Evolutionary conservation across 495 filamentous ascomycete genomes (phyloP), one percentile per base, ranked within the genome.

Genomic region (Aspergillus affinis): DNA sequence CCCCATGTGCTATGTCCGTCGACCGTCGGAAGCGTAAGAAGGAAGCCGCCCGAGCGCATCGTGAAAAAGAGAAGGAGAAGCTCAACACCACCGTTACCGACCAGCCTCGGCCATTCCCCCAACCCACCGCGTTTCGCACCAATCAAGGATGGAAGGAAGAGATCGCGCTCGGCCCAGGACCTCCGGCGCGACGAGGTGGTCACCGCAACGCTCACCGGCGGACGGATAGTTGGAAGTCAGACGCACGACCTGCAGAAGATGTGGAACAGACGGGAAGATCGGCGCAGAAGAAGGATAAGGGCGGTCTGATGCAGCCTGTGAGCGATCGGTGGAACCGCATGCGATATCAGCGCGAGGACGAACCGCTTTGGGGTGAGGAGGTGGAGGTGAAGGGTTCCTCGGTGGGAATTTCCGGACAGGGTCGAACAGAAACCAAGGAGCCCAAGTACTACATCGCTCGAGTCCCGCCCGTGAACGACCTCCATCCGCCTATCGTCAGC

Each of bases 71-170:
- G 48, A 70, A 79, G 73, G 79, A 80, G 48, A 70, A 79, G 73
- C 53, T 67, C 84, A 50, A 69, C 45, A 65, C 60, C 51, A 53
- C 78, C 44, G 75, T 89, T 53, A 81, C 80, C 59, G 83, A 90
- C 64, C 84, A 92, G 68, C 89, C 88, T 5, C 82, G 86, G 30
- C 75, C 84, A 6, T 94, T 93, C 68, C 79, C 82, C 17, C 92
- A 97, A 64, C 91, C 92, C 3, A 84, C 86, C 26, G 87, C 92
- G 6, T 92, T 89, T 70, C 84, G 84, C 52, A 94, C 90, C 29
- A 97, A 97, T 65, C 85, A 85, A 49, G 90, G 89, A 72, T 97
- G 92, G 92, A 73, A 74, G 8, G 90, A 93, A 62, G 92, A 97
- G 73, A 92, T 96, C 54, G 75, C 76, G 48, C 75, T 92, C 71